Percentiles rank a stretch among this genome's conserved stretches.
Evolutionary conservation across 2,329 filamentous ascomycete genomes (phyloP).

Genomic region (Neurospora sp.): DNA sequence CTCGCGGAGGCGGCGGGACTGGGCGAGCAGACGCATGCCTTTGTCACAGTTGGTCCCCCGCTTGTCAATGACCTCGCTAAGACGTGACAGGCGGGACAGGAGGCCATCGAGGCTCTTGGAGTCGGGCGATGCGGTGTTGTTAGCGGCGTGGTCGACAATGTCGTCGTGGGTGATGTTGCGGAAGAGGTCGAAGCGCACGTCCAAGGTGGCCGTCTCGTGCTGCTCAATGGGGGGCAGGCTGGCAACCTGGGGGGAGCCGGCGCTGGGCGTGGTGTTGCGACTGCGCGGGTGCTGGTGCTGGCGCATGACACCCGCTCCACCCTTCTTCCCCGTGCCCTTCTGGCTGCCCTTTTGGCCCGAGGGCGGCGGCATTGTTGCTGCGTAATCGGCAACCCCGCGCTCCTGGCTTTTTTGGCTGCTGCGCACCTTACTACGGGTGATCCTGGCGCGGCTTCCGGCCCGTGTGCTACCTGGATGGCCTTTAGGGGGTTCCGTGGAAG

Average conservation of each 20-base stretch:
- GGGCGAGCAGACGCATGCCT: constrained; percentile 61
- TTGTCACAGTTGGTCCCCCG: constrained; percentile 60
- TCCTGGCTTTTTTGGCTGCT: constrained; percentile 1
- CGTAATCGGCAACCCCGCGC: background rate
- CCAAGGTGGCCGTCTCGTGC: constrained; percentile 56
- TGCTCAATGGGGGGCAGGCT: constrained; percentile 45
- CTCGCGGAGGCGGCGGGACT: constrained; percentile 52
- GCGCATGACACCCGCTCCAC: constrained; percentile 43
- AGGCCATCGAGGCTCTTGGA: constrained; percentile 55
- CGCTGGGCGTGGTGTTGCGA: constrained; percentile 68
- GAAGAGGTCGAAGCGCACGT: constrained; percentile 50
- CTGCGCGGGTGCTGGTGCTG: constrained; percentile 58
- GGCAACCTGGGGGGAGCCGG: constrained; percentile 34
- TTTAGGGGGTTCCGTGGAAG: background rate
- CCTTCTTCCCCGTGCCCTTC: constrained; percentile 58
- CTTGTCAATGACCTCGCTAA: constrained; percentile 58
- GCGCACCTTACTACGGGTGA: constrained; percentile 9
- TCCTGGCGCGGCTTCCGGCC: background rate
- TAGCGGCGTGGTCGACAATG: constrained; percentile 53
- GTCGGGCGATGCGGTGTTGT: constrained; percentile 49
- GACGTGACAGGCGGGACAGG: constrained; percentile 51
- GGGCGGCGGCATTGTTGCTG: constrained; percentile 43
- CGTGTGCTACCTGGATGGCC: background rate
- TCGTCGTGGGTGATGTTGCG: constrained; percentile 58
- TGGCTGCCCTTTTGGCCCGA: constrained; percentile 32